phyloP scores from a whole-genome alignment of 371 early-diverging fungal genomes.

The Umbelopsis sp. region DNA sequence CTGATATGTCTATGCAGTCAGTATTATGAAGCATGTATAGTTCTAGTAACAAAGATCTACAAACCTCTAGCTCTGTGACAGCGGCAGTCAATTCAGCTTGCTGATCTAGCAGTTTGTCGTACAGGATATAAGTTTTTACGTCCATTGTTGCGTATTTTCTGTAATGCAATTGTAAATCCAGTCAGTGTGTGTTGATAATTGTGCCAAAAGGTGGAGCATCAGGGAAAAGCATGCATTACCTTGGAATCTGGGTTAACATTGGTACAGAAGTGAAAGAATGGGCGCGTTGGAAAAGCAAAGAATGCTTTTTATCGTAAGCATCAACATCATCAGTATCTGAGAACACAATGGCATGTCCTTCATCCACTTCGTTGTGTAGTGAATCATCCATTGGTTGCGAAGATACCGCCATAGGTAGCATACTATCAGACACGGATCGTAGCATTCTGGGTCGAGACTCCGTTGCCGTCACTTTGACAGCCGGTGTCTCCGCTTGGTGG shows the following conservation, averaged over 20 bases:
- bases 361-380: not conserved
- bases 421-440: not conserved
- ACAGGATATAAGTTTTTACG: constrained; percentile 40
- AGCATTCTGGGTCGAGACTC: not conserved
- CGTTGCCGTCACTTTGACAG: not conserved
- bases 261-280: constrained; percentile 13
- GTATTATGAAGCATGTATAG: not conserved
- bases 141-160: constrained; percentile 30
- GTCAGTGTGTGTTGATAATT: no score
- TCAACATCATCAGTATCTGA: constrained; percentile 12
- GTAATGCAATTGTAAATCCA: no score
- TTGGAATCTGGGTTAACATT: not conserved
- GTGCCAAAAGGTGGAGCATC: no score
- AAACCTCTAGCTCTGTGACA: constrained; percentile 11
- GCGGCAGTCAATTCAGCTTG: constrained; percentile 26
- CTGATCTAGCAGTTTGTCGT: constrained; percentile 41
- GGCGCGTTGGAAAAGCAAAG: not conserved
- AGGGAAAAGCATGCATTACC: not conserved
- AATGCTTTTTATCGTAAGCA: not conserved
- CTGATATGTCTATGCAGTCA: not conserved
- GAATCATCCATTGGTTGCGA: not conserved
- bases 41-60: not conserved
- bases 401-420: constrained; percentile 1
- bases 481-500: not conserved
- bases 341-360: not conserved